A percentile compares a stretch with the other conserved stretches of the same genome.
phyloP scores from a whole-genome alignment of 306 rosid species.

The Dryas drummondii region DNA sequence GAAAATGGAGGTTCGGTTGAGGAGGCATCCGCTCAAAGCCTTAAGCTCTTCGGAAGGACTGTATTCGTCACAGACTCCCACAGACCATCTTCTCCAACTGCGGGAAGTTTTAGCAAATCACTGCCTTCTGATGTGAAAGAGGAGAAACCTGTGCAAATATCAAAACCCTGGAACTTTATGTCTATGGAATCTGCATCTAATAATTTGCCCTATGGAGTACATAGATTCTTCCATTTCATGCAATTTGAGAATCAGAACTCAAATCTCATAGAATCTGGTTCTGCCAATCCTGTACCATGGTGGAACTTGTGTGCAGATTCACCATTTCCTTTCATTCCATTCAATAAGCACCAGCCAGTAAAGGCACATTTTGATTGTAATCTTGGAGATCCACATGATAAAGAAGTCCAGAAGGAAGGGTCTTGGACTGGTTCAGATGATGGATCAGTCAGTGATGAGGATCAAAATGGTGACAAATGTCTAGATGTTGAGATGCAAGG shows the following conservation, averaged over 20 bases:
- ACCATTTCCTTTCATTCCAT: constrained; percentile 29
- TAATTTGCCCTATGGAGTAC: constrained; percentile 17
- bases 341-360: constrained; percentile 19
- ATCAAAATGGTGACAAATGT: constrained; percentile 30
- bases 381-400: constrained; percentile 29
- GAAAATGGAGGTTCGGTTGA: constrained; percentile 36
- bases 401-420: constrained; percentile 45
- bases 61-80: constrained; percentile 46
- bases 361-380: constrained; percentile 26
- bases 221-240: constrained; percentile 25
- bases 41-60: constrained; percentile 78
- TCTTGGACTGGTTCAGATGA: constrained; percentile 49
- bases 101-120: constrained; percentile 26
- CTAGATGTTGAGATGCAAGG: constrained; percentile 29
- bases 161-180: neutral
- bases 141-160: constrained; percentile 15
- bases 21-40: constrained; percentile 42
- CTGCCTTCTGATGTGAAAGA: constrained; percentile 9
- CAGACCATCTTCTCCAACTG: constrained; percentile 28
- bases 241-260: constrained; percentile 35
- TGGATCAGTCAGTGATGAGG: constrained; percentile 39
- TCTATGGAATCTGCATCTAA: constrained; percentile 11
- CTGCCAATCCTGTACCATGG: constrained; percentile 38
- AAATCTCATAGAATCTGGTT: constrained; percentile 23
- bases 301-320: constrained; percentile 31